Evolutionary conservation across 1,284 basidiomycete genomes (phyloP).

Genomic region (Ustilago nuda): DNA sequence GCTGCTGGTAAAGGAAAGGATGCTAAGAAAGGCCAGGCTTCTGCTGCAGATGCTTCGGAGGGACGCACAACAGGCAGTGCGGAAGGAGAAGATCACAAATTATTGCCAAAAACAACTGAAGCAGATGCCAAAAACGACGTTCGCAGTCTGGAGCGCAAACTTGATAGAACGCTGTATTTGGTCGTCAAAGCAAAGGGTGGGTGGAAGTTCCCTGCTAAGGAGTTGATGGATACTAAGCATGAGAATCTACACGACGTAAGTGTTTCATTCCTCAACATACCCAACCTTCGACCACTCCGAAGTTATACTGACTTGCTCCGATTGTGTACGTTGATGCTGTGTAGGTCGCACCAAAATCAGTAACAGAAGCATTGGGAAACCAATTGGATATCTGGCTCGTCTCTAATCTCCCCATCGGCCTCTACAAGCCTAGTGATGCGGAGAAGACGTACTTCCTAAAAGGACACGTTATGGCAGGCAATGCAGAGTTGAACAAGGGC

Average conservation of each 20-base stretch:
- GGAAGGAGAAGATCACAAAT: conserved; percentile 67
- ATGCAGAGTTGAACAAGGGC: conserved; percentile 50
- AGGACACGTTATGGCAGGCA: conserved; percentile 60
- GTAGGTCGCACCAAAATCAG: conserved; percentile 46
- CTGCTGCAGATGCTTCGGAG: background rate
- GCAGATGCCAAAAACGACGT: conserved; percentile 76
- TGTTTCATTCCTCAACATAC: background rate
- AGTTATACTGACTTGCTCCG: background rate
- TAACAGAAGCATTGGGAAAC: conserved; percentile 50
- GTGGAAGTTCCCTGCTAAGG: conserved; percentile 55
- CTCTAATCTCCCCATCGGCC: conserved; percentile 60
- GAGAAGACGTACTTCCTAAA: conserved; percentile 62
- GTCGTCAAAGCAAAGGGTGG: conserved; percentile 74
- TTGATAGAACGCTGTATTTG: conserved; percentile 87
- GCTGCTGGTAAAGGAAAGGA: conserved; percentile 23
- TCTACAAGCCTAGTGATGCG: conserved; percentile 26
- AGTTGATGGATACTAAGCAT: conserved; percentile 28
- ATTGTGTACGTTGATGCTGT: background rate
- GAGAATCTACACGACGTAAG: conserved; percentile 47
- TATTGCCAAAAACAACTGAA: conserved; percentile 71
- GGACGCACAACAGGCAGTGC: background rate
- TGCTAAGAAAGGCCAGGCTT: conserved; percentile 20
- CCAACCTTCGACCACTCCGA: background rate
- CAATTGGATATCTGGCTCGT: conserved; percentile 67
- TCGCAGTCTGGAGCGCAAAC: conserved; percentile 82